Evolutionary conservation across 345 rosid genomes (phyloP).

Genomic region (Dovyalis caffra): DNA sequence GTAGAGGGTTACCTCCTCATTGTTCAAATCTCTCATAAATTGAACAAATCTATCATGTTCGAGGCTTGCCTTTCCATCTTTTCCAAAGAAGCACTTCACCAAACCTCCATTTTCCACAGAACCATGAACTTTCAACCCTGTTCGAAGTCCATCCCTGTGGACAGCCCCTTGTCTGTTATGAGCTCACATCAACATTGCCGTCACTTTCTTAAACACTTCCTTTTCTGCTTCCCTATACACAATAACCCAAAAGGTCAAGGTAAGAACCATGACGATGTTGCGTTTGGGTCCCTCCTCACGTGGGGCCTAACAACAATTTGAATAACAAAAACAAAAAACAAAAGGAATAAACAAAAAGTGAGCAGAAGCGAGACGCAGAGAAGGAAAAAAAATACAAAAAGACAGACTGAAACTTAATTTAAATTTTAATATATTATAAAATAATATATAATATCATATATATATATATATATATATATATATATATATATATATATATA

Average conservation of each 20-base stretch:
- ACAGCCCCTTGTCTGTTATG: slow-evolving; percentile 78
- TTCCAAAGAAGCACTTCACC: slow-evolving; percentile 78
- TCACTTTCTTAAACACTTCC: slow-evolving; percentile 95
- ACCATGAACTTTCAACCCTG: too few species aligned
- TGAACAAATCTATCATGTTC: slow-evolving; percentile 68
- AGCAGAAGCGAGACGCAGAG: too few species aligned
- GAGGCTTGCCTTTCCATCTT: slow-evolving; percentile 66
- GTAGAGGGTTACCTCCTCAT: slow-evolving; percentile 41
- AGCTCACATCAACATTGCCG: slow-evolving; percentile 86
- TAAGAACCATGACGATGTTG: neutral
- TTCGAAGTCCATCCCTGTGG: slow-evolving; percentile 67
- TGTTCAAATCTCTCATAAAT: slow-evolving; percentile 51
- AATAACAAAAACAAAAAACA: too few species aligned
- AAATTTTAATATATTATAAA: too few species aligned
- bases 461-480: too few species aligned
- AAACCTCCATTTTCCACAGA: slow-evolving; percentile 83
- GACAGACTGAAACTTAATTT: too few species aligned
- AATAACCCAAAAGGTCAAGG: slow-evolving; percentile 13
- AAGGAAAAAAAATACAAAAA: too few species aligned
- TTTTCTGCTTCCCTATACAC: slow-evolving; percentile 66
- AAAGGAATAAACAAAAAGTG: too few species aligned
- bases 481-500: too few species aligned
- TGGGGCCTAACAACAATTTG: too few species aligned
- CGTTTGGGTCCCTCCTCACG: too few species aligned
- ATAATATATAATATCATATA: too few species aligned